Conservation (phyloP, 805 yeast species). For the Yamadazyma laniorum region DNA sequence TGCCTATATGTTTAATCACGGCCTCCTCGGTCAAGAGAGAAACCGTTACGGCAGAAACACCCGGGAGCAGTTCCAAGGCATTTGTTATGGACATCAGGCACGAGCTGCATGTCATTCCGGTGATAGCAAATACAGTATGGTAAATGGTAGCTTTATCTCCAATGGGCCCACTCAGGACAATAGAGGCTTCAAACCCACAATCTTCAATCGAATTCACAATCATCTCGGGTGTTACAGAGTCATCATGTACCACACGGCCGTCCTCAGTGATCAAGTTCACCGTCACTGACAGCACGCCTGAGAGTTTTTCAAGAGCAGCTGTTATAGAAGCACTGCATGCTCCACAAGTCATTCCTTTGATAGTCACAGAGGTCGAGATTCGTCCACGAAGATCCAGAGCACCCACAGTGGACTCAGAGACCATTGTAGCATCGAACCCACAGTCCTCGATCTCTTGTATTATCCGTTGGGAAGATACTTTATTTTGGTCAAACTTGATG, state of each 20-base stretch:
- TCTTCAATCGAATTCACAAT: conserved; percentile 22
- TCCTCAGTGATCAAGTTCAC: conserved; percentile 39
- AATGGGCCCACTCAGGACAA: conserved; percentile 1
- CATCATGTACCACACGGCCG: conserved; percentile 28
- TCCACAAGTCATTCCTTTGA: conserved; percentile 46
- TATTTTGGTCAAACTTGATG: conserved; percentile 43
- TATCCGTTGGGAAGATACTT: conserved; percentile 15
- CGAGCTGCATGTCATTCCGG: conserved; percentile 92
- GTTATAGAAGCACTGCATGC: conserved; percentile 43
- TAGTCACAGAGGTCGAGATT: conserved; percentile 20
- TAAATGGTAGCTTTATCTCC: not conserved
- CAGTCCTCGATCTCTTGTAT: conserved; percentile 33
- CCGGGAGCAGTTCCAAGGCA: conserved; percentile 48
- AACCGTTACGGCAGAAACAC: conserved; percentile 56
- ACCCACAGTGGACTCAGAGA: conserved; percentile 48
- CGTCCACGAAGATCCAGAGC: conserved; percentile 38
- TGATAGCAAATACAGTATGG: conserved; percentile 28
- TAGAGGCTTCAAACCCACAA: conserved; percentile 60
- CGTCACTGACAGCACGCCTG: conserved; percentile 26
- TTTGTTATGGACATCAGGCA: conserved; percentile 69
- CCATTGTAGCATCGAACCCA: conserved; percentile 55
- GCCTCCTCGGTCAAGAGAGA: conserved; percentile 80
- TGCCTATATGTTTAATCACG: conserved; percentile 44
- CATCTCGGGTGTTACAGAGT: conserved; percentile 17
- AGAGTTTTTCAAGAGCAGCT: conserved; percentile 23